Conservation (phyloP, 441 rosid genomes). For the Populus hybrid region DNA sequence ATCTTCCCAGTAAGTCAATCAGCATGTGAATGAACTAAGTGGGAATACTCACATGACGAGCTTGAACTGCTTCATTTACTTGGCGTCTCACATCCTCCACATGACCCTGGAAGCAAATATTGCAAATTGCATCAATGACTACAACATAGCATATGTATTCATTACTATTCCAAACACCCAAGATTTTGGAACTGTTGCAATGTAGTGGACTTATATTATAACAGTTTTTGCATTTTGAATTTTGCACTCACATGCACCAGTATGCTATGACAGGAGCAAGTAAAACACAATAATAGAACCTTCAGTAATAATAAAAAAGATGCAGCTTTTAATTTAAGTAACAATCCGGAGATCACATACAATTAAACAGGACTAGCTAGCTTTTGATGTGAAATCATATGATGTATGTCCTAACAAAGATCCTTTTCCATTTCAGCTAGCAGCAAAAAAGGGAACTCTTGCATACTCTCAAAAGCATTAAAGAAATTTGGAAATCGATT, state of each 20-base stretch:
- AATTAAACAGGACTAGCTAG: background rate
- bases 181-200: background rate
- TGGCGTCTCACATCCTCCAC: slow-evolving; percentile 89
- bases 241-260: background rate
- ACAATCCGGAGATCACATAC: background rate
- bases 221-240: background rate
- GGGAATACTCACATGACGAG: slow-evolving; percentile 58
- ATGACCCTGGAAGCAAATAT: slow-evolving; percentile 59
- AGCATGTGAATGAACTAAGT: background rate
- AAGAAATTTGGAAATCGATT: slow-evolving; percentile 16
- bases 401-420: background rate
- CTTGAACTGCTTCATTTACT: slow-evolving; percentile 83
- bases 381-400: background rate
- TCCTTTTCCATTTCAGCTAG: background rate
- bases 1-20: background rate
- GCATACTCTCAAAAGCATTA: background rate
- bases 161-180: background rate
- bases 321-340: background rate
- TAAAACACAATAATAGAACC: background rate
- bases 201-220: background rate
- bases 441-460: background rate
- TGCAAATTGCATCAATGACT: slow-evolving; percentile 2
- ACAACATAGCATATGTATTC: background rate
- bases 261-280: background rate
- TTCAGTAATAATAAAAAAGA: background rate